Base-by-base conservation (phyloP, 305 asterid species). In the Solanum hybrid region DNA sequence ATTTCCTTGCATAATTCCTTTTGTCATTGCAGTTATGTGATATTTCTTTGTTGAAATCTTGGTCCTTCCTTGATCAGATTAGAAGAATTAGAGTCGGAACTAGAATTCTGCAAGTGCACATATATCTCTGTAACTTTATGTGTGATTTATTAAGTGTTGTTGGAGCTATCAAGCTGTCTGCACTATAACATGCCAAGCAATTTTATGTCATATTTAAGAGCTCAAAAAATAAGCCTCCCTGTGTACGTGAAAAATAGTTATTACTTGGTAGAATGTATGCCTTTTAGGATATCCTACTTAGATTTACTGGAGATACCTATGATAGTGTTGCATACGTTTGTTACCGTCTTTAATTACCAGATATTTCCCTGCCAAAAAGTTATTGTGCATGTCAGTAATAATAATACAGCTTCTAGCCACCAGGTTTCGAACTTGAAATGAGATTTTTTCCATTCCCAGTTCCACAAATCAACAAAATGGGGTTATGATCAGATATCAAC, bases 1-100 rank as follows among this genome's bases (percentile, higher is more conserved):
- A 31, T 80, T 79, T 38, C 90, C 79, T 89, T 87, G 85, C 89
- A 88, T 89, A 34, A 69, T 37, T 17, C 37, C 66, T 72, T 90
- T 60, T 37, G 84, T 79, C 78, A 22, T 88, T 89, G 64, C 86
- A 90, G 76, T 71, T 76, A 35, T 37, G 87, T 86, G 75, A 84
- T 84, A 29, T 84, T 84, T 84, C 42, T 20, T 84, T 51, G 31
- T 84, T 84, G 42, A 84, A 17, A 84, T 29, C 42, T 20, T 84
- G 27, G 42, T 84, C 72, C 10, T 17, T 81, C 75, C 87, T 31
- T 84, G 73, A 82, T 82, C 73, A 46, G 40, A 82, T 82, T 29
- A 46, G 71, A 82, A 82, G 87, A 82, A 82, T 36, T 82, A 82
- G 72, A 82, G 29, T 82, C 22, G 10, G 87, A 82, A 82, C 72